Evolutionary conservation across 768 basidiomycete species (phyloP).

Genomic region (Lanmaoa pseudosensibilis): DNA sequence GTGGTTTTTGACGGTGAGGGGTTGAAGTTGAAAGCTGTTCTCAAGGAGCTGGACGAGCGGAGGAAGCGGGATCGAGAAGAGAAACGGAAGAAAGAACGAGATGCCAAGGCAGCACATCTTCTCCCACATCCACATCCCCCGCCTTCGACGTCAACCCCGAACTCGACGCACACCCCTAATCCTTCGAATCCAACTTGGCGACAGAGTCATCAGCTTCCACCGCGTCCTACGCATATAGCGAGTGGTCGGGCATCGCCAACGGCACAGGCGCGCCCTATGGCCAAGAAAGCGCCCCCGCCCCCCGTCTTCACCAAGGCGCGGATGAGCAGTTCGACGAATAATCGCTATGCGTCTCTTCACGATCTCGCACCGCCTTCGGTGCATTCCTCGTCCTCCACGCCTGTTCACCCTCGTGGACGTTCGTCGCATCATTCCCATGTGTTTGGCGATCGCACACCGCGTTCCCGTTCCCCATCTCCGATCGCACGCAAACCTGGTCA

Average conservation of each 20-base stretch:
- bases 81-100: constrained; percentile 46
- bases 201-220: constrained; percentile 29
- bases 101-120: constrained; percentile 19
- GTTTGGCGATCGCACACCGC: constrained; percentile 23
- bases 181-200: constrained; percentile 22
- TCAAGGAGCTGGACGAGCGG: constrained; percentile 60
- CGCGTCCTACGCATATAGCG: constrained; percentile 27
- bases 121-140: constrained; percentile 13
- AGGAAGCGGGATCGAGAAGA: constrained; percentile 48
- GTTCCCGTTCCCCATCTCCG: constrained; percentile 43
- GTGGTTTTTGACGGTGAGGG: constrained; percentile 84
- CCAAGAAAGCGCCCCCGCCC: constrained; percentile 26
- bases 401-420: constrained; percentile 30
- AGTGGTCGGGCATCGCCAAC: constrained; percentile 31
- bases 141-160: constrained; percentile 27
- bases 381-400: constrained; percentile 39
- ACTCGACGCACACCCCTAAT: constrained; percentile 27
- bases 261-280: constrained; percentile 28
- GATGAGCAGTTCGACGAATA: constrained; percentile 26
- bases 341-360: constrained; percentile 23
- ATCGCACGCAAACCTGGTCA: constrained; percentile 41
- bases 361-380: constrained; percentile 18
- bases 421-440: constrained; percentile 21
- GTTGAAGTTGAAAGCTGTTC: constrained; percentile 56
- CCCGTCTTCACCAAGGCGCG: constrained; percentile 27